Evolutionary conservation across 2,329 filamentous ascomycete genomes (phyloP).

Genomic region (Penicillium corylophilum): DNA sequence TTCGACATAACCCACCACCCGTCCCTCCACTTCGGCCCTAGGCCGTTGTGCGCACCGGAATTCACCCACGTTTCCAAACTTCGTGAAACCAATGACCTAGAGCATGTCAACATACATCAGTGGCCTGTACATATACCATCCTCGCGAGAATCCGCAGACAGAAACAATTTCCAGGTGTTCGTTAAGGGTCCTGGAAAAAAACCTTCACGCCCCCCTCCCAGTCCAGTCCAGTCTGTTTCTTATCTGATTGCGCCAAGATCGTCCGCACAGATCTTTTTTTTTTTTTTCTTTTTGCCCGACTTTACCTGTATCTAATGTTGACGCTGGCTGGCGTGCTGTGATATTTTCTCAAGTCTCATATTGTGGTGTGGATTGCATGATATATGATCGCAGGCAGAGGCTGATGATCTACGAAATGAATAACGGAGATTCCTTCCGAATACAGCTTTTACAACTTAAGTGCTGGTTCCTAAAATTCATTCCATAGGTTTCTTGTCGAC

Average conservation of each 20-base stretch:
- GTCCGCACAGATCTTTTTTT: neutral
- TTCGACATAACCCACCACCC: neutral
- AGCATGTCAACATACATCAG: conserved; percentile 25
- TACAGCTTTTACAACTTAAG: neutral
- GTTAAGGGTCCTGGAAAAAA: neutral
- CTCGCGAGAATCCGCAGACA: conserved; percentile 10
- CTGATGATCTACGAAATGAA: neutral
- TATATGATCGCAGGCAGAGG: conserved; percentile 14
- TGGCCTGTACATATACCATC: conserved; percentile 36
- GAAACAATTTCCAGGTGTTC: neutral
- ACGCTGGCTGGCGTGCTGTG: conserved; percentile 5
- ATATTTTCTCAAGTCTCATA: conserved; percentile 1
- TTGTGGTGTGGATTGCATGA: conserved; percentile 14
- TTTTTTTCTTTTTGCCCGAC: conserved; percentile 2
- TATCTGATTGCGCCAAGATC: neutral
- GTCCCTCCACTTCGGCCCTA: conserved; percentile 7
- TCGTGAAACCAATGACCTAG: conserved; percentile 17
- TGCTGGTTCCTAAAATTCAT: no score
- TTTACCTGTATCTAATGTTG: conserved; percentile 29
- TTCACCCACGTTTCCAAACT: conserved; percentile 7
- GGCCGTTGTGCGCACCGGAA: conserved; percentile 17
- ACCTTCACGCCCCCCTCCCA: neutral
- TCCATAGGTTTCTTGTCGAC: no score
- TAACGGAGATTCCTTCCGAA: neutral
- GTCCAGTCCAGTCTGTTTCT: conserved; percentile 9